Evolutionary conservation across 2,329 filamentous ascomycete species (phyloP), one percentile per base, ranked within the genome.

Genomic region (Cyphellophora attinorum): DNA sequence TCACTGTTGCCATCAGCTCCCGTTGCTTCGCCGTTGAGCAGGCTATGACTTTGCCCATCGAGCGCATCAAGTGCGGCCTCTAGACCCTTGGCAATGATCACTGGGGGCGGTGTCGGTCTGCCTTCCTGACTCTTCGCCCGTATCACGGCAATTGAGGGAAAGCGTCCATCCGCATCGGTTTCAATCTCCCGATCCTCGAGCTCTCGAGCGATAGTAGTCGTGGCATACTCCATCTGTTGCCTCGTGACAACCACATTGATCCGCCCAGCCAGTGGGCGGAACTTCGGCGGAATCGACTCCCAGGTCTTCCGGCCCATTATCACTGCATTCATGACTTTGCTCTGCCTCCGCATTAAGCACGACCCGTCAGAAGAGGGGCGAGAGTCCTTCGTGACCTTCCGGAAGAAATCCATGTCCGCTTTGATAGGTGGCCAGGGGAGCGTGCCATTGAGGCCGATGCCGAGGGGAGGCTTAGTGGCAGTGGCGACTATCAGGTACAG

Each of bases 281-380:
- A 86, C 33, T 68, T 72, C 5, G 67, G 54, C 2, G 91, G 89
- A 40, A 98, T 89, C 45, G 79, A 85, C 34, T 93, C 85, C 80
- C 89, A 98, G 0, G 91, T 98, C 61, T 93, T 95, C 53, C 91
- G 82, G 40, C 91, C 91, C 91, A 98, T 98, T 48, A 98, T 81
- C 33, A 96, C 84, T 12, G 84, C 82, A 57, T 88, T 89, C 1
- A 39, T 29, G 19, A 21, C 36, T 10, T 11, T 15, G 12, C 51
- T 53, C 16, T 34, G 47, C 3, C 43, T 45, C 8, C 8, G 8
- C n/a, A n/a, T n/a, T 25, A n/a, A n/a, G n/a, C 8, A 8, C 8
- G 8, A 8, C 8, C 8, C 8, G 8, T 25, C 21, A 8, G 21
- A 25, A 29, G 34, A 6, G 42, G 38, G 11, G 41, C 33, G 0